These are phyloP conservation scores for Rossbeevera mucosa DNA, from an alignment of 768 basidiomycete species.

Conservation along the genomic window DNA sequence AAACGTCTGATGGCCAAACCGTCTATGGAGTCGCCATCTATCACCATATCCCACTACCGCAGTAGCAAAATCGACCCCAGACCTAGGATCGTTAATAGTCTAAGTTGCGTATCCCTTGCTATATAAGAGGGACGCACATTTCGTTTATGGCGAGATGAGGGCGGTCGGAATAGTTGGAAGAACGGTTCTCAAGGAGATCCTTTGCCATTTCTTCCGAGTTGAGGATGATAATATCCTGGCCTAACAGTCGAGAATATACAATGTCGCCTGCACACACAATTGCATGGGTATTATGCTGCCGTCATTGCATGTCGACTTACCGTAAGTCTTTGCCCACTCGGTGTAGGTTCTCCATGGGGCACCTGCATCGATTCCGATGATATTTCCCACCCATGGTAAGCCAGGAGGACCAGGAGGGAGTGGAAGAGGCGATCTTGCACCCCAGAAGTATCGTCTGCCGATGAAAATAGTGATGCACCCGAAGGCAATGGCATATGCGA, in stretches of 20 bases:
- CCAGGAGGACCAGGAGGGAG: slow-evolving; percentile 7
- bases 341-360: slow-evolving; percentile 7
- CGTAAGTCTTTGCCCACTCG: slow-evolving; percentile 8
- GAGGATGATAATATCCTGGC: slow-evolving; percentile 9
- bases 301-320: background rate
- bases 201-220: slow-evolving; percentile 7
- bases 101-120: background rate
- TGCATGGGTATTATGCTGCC: background rate
- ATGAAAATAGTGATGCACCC: background rate
- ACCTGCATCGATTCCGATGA: background rate
- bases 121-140: background rate
- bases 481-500: background rate
- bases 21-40: slow-evolving; percentile 23
- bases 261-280: slow-evolving; percentile 2
- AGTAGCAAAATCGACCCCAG: slow-evolving; percentile 16
- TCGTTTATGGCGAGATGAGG: slow-evolving; percentile 1
- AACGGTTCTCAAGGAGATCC: slow-evolving; percentile 8
- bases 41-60: slow-evolving; percentile 20
- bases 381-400: slow-evolving; percentile 7
- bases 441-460: background rate
- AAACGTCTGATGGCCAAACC: slow-evolving; percentile 18
- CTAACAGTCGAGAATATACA: background rate
- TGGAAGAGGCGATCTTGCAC: background rate
- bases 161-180: slow-evolving; percentile 9
- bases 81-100: background rate